Evolutionary conservation across 2,329 filamentous ascomycete species (phyloP).

Genomic region (Monilinia aucupariae): DNA sequence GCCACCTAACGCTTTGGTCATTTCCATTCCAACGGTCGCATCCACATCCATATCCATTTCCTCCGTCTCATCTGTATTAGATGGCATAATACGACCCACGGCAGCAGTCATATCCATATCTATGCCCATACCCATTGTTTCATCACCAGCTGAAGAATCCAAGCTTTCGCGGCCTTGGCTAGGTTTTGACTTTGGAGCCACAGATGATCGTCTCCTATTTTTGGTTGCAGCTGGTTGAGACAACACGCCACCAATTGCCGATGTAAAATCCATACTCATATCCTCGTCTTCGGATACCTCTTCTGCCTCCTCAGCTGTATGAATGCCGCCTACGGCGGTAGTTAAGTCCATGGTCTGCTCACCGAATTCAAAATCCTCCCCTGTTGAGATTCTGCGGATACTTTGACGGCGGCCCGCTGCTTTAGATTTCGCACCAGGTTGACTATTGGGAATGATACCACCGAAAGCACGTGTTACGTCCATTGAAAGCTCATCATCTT

Average conservation of each 20-base stretch:
- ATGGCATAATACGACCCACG: slow-evolving; percentile 41
- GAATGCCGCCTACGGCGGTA: slow-evolving; percentile 49
- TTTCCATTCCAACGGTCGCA: slow-evolving; percentile 53
- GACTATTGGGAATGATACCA: slow-evolving; percentile 54
- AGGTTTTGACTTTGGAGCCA: slow-evolving; percentile 17
- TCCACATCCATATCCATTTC: slow-evolving; percentile 38
- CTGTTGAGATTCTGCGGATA: slow-evolving; percentile 37
- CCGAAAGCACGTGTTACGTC: slow-evolving; percentile 83
- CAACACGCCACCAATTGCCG: slow-evolving; percentile 55
- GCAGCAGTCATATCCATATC: slow-evolving; percentile 40
- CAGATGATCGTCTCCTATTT: slow-evolving; percentile 21
- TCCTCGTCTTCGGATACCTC: slow-evolving; percentile 51
- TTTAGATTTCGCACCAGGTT: slow-evolving; percentile 33
- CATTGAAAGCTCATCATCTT: slow-evolving; percentile 69
- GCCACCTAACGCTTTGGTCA: slow-evolving; percentile 53
- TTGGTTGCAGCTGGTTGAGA: slow-evolving; percentile 36
- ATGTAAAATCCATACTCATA: slow-evolving; percentile 74
- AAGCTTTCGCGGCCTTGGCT: slow-evolving; percentile 37
- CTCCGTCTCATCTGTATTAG: slow-evolving; percentile 42
- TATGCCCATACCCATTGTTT: slow-evolving; percentile 30
- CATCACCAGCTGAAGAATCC: slow-evolving; percentile 30
- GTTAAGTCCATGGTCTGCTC: slow-evolving; percentile 52
- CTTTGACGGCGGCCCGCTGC: slow-evolving; percentile 34
- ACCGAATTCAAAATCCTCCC: slow-evolving; percentile 28
- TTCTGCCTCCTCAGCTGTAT: slow-evolving; percentile 34